Evolutionary conservation across 1,284 basidiomycete genomes (phyloP).

Genomic region (Pseudozyma sp.): DNA sequence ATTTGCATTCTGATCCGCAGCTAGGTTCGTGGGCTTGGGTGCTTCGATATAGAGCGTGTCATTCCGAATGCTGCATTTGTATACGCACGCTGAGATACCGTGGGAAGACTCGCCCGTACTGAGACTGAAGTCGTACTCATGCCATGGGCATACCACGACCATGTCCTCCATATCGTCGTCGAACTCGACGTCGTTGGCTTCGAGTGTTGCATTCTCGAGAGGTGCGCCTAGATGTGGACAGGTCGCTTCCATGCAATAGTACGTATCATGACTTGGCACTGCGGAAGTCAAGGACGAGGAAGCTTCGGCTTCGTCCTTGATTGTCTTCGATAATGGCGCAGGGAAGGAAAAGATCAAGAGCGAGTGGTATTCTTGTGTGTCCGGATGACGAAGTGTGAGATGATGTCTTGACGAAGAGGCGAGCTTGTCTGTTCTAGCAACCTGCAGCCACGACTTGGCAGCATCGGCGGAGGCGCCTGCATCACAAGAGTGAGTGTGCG

Average conservation of each 20-base stretch:
- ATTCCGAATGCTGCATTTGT: constrained; percentile 74
- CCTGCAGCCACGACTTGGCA: constrained; percentile 23
- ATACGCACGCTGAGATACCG: constrained; percentile 83
- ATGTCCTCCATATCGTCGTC: constrained; percentile 70
- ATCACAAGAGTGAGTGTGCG: neutral
- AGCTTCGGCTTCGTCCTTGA: neutral
- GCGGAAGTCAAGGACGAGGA: constrained; percentile 3
- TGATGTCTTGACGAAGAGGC: constrained; percentile 56
- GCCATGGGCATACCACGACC: constrained; percentile 77
- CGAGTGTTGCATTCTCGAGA: constrained; percentile 79
- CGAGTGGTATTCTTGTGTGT: constrained; percentile 56
- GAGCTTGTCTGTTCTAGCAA: constrained; percentile 30
- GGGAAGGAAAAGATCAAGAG: constrained; percentile 61
- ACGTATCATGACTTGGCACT: constrained; percentile 27
- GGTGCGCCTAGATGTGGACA: constrained; percentile 88
- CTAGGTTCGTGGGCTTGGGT: constrained; percentile 21
- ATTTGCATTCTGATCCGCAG: constrained; percentile 9
- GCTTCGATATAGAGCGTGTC: constrained; percentile 64
- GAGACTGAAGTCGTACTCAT: constrained; percentile 82
- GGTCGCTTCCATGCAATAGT: constrained; percentile 84
- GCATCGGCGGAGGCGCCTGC: constrained; percentile 10
- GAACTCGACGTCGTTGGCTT: constrained; percentile 71
- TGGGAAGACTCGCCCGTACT: constrained; percentile 80
- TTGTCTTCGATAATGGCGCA: constrained; percentile 7
- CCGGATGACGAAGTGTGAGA: constrained; percentile 54